phyloP scores from a whole-genome alignment of 208 protist species.

The Blastocrithidia nonstop region DNA sequence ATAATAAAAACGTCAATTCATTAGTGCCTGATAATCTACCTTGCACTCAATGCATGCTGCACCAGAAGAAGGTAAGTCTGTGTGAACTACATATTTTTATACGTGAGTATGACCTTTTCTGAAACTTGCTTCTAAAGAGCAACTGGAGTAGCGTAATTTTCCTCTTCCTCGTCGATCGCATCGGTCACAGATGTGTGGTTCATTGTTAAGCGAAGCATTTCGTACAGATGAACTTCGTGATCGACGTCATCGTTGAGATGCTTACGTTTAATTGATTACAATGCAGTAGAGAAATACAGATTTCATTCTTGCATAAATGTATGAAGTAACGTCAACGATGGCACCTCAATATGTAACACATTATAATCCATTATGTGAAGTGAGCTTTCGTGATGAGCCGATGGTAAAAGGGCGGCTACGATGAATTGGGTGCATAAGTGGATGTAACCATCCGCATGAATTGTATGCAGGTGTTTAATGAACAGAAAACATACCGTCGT shows the following conservation, averaged over 20 bases:
- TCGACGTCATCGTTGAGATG: slow-evolving; percentile 10
- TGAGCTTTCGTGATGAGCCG: slow-evolving; percentile 12
- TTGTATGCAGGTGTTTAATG: slow-evolving; percentile 54
- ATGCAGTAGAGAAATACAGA: not conserved
- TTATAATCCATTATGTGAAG: slow-evolving; percentile 10
- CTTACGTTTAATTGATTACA: slow-evolving; percentile 10
- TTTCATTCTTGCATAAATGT: slow-evolving; percentile 1
- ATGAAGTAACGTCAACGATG: not conserved
- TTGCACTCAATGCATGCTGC: no score
- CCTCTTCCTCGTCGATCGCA: slow-evolving; percentile 9
- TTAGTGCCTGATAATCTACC: no score
- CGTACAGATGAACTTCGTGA: slow-evolving; percentile 9
- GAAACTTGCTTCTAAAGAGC: no score
- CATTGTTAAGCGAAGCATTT: slow-evolving; percentile 11
- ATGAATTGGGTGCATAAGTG: slow-evolving; percentile 31
- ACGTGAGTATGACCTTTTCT: no score
- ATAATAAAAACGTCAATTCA: no score
- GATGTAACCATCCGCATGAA: slow-evolving; percentile 13
- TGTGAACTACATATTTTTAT: no score
- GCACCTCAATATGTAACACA: slow-evolving; percentile 1
- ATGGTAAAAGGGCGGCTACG: slow-evolving; percentile 23
- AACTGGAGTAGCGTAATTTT: no score
- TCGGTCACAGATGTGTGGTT: slow-evolving; percentile 15
- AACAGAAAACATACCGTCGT: slow-evolving; percentile 9
- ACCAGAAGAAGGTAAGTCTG: no score